Percentiles rank a stretch among this genome's conserved stretches.
These are phyloP conservation scores for Aquilaria agallochum DNA, from an alignment of 441 rosid species.

Conservation along the genomic window DNA sequence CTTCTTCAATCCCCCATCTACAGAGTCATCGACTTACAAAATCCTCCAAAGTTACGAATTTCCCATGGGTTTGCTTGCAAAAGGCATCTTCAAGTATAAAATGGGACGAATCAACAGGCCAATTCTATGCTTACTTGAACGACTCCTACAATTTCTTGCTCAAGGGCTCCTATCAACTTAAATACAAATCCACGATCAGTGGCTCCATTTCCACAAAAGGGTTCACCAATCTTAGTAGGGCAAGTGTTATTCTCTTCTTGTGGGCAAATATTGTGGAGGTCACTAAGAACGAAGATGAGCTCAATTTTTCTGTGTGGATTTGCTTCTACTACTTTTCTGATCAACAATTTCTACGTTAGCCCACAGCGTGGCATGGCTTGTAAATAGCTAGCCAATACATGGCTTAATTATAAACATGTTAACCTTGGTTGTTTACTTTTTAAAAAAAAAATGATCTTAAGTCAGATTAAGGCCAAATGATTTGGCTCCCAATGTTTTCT, in stretches of 20 bases:
- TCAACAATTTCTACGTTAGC: slow-evolving; percentile 66
- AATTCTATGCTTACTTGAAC: slow-evolving; percentile 48
- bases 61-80: slow-evolving; percentile 74
- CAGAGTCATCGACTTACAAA: slow-evolving; percentile 43
- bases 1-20: slow-evolving; percentile 17
- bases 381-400: too few relatives aligned
- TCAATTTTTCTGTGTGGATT: slow-evolving; percentile 81
- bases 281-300: slow-evolving; percentile 45
- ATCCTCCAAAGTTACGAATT: slow-evolving; percentile 56
- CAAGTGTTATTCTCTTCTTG: slow-evolving; percentile 67
- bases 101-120: slow-evolving; percentile 48
- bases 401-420: too few relatives aligned
- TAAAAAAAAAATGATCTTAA: too few relatives aligned
- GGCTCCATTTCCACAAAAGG: slow-evolving; percentile 53
- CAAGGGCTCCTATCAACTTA: slow-evolving; percentile 80
- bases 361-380: slow-evolving; percentile 95
- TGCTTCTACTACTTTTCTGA: slow-evolving; percentile 65
- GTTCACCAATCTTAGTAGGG: slow-evolving; percentile 53
- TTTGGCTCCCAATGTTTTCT: too few relatives aligned
- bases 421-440: too few relatives aligned
- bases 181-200: slow-evolving; percentile 60
- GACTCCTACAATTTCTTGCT: slow-evolving; percentile 70
- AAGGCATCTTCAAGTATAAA: slow-evolving; percentile 56
- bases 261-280: slow-evolving; percentile 91
- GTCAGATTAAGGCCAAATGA: too few relatives aligned